A percentile compares a stretch with the other conserved stretches of the same genome.
Conservation (phyloP, 305 asterid species). For the Fraxinus floribunda region DNA sequence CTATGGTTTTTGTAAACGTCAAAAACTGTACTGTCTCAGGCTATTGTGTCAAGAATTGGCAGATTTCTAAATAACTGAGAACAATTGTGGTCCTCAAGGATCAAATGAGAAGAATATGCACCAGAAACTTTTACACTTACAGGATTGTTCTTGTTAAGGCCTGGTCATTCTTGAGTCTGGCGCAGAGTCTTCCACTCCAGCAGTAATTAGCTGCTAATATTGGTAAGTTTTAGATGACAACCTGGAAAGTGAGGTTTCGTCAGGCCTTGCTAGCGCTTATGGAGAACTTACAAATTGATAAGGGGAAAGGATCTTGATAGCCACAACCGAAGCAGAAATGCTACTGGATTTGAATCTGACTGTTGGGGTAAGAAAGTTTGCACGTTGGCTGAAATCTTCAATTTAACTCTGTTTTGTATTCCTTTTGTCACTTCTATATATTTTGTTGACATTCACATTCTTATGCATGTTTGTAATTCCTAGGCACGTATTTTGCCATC, state of each 20-base stretch:
- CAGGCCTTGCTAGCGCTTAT: not conserved
- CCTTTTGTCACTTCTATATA: not conserved
- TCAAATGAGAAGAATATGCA: not conserved
- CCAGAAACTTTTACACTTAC: not conserved
- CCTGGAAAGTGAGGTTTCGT: not conserved
- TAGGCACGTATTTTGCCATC: not conserved
- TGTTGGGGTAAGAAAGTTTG: not conserved
- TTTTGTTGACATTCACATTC: not conserved
- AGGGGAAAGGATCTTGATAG: not conserved
- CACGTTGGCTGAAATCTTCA: not conserved
- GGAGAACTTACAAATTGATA: not conserved
- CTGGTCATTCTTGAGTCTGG: not conserved
- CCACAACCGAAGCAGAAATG: not conserved
- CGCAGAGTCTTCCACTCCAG: not conserved
- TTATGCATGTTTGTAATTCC: not conserved
- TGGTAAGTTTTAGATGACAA: not conserved
- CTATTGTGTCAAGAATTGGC: not conserved
- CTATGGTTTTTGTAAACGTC: not conserved
- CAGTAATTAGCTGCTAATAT: not conserved
- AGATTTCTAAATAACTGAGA: not conserved
- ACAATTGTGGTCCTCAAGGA: not conserved
- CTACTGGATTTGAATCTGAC: not conserved
- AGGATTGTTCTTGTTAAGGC: not conserved
- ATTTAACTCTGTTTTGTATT: not conserved
- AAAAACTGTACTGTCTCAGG: not conserved